A percentile compares a stretch with the other conserved stretches of the same genome.
phyloP scores from a whole-genome alignment of 768 basidiomycete species.

The Phaeotremella fagi region DNA sequence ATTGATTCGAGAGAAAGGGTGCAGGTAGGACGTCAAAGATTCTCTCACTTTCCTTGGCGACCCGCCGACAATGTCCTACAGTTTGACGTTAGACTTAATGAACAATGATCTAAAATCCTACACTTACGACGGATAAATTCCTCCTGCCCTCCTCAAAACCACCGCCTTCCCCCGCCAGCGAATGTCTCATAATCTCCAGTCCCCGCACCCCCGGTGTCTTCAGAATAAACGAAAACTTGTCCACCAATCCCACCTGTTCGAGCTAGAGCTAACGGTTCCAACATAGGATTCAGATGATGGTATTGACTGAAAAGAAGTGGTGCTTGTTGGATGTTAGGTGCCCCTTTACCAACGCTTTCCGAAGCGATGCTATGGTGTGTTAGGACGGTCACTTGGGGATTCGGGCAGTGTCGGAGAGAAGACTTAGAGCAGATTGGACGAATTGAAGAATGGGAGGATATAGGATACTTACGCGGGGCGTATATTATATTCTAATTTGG shows the following conservation, averaged over 20 bases:
- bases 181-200: constrained; percentile 20
- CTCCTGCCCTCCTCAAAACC: constrained; percentile 49
- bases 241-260: constrained; percentile 40
- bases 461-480: constrained; percentile 34
- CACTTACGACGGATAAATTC: constrained; percentile 44
- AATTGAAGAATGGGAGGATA: background rate
- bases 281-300: constrained; percentile 26
- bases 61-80: constrained; percentile 40
- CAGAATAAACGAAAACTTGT: constrained; percentile 38
- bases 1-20: constrained; percentile 25
- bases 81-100: background rate
- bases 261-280: constrained; percentile 38
- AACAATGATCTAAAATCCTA: background rate
- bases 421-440: background rate
- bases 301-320: constrained; percentile 23
- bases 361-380: constrained; percentile 19
- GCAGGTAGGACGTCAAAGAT: constrained; percentile 47
- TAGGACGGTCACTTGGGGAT: too few relatives aligned
- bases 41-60: constrained; percentile 47
- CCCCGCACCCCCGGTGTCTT: constrained; percentile 6
- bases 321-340: constrained; percentile 12
- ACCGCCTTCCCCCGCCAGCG: constrained; percentile 46
- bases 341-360: constrained; percentile 39
- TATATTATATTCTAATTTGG: constrained; percentile 28
- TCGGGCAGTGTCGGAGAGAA: background rate